Percentiles rank a stretch among this genome's conserved stretches.
Evolutionary conservation across 495 filamentous ascomycete species (phyloP).

Genomic region (Hypoxylon fuscum): DNA sequence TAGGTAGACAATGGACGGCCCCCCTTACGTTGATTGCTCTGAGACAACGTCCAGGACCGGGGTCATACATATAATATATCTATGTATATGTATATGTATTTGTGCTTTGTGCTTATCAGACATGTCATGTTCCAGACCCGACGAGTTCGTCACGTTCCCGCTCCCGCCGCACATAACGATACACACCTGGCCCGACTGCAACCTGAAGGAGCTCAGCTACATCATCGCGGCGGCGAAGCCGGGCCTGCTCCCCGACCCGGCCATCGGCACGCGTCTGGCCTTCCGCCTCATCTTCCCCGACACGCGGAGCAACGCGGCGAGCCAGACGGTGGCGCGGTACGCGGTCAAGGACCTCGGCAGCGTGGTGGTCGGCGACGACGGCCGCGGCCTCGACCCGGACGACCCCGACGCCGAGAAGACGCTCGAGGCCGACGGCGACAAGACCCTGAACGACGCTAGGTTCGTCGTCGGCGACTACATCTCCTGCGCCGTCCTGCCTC

Average conservation of each 20-base stretch:
- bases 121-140: constrained; percentile 56
- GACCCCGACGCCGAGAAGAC: constrained; percentile 33
- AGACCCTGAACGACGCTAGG: constrained; percentile 74
- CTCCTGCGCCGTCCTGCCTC: constrained; percentile 79
- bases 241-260: constrained; percentile 72
- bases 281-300: constrained; percentile 91
- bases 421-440: constrained; percentile 57
- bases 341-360: constrained; percentile 80
- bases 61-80: neutral
- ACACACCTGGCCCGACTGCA: constrained; percentile 89
- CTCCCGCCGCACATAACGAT: constrained; percentile 79
- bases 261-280: constrained; percentile 80
- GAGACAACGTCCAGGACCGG: neutral
- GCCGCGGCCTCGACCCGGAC: constrained; percentile 52
- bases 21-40: neutral
- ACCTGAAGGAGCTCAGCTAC: constrained; percentile 78
- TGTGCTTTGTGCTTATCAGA: too few species aligned
- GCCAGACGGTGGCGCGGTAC: constrained; percentile 65
- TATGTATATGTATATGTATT: neutral
- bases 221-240: constrained; percentile 61
- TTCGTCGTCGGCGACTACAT: constrained; percentile 93
- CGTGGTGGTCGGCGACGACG: constrained; percentile 75
- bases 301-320: constrained; percentile 63
- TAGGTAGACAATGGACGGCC: neutral
- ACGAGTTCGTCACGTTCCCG: constrained; percentile 67